Percentiles rank a stretch among this genome's conserved stretches.
Evolutionary conservation across 176 grass and related monocot species (phyloP).

Genomic region (Puya raimondii): DNA sequence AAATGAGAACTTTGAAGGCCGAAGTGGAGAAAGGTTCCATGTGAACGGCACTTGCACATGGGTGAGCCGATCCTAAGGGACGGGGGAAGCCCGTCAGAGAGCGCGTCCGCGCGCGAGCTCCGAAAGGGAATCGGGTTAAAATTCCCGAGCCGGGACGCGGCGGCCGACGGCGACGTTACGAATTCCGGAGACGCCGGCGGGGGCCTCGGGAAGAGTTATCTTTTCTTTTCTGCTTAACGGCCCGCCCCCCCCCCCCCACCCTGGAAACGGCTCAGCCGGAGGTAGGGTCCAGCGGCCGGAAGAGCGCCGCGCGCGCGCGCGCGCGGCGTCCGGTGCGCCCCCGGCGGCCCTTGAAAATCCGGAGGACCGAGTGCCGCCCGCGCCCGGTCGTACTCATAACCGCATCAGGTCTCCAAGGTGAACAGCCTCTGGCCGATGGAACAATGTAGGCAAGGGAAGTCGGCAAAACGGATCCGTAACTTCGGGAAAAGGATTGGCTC

Average conservation of each 20-base stretch:
- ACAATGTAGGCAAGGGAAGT: constrained; percentile 53
- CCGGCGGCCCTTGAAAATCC: constrained; percentile 27
- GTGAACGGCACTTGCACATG: constrained; percentile 25
- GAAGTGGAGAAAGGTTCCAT: constrained; percentile 89
- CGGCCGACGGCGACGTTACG: no score
- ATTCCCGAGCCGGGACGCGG: no score
- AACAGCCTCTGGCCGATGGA: constrained; percentile 44
- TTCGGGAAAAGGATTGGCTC: constrained; percentile 41
- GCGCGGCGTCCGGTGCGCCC: constrained; percentile 27
- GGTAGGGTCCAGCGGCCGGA: no score
- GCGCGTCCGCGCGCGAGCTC: no score
- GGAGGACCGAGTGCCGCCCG: constrained; percentile 30
- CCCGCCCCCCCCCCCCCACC: no score
- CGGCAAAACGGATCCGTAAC: constrained; percentile 41
- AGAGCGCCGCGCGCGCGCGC: no score
- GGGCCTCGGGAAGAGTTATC: constrained; percentile 70
- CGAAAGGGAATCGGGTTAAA: no score
- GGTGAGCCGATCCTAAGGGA: background rate
- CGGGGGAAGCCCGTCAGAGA: background rate
- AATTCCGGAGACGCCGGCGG: no score
- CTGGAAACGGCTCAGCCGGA: no score
- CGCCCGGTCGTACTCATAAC: constrained; percentile 48
- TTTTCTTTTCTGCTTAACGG: no score
- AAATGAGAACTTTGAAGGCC: constrained; percentile 77
- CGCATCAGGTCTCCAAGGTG: constrained; percentile 49